Evolutionary conservation across 495 filamentous ascomycete genomes (phyloP), one percentile per base, ranked within the genome.

Genomic region (Echria macrotheca): DNA sequence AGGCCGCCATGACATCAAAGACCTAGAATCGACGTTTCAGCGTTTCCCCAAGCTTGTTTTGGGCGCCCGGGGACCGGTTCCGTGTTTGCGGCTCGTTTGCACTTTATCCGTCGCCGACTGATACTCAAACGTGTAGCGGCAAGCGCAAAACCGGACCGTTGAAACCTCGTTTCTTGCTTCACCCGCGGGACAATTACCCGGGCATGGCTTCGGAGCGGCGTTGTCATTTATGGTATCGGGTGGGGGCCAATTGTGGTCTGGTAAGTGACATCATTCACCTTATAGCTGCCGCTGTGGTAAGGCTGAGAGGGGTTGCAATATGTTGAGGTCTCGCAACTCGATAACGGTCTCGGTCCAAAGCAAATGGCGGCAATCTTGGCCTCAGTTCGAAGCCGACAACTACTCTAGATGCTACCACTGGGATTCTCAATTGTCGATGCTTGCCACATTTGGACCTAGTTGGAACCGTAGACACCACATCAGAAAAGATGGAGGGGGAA

Each of bases 1-100:
- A 5, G 15, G 22, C 40, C 23, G 10, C 33, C 19, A 28, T 24
- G 33, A 48, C 28, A 29, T 19, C 38, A 44, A 18, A 29, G 15
- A 31, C 38, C 32, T 50, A 32, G 23, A 43, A 44, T 39, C 49
- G 41, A 24, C n/a, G 50, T 47, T 47, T 52, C 50, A 52, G 32
- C 26, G 43, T 15, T 12, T 31, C 12, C 33, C n/a, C 41, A 4
- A 24, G 24, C 49, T 9, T 25, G 19, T 36, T 51, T 45, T 15
- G 41, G 32, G 19, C 14, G 17, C 36, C 23, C 49, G 31, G 41
- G 40, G 41, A 24, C 5, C 33, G 10, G 46, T 43, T 50, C 19
- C 33, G 29, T 22, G 11, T 32, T 15, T 7, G 42, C 31, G 46
- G 33, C 46, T 38, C 40, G 36, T 23, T 37, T 46, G 35, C 35